These are phyloP conservation scores for Trametes polyzona DNA, from an alignment of 1,284 basidiomycete species.

Conservation along the genomic window DNA sequence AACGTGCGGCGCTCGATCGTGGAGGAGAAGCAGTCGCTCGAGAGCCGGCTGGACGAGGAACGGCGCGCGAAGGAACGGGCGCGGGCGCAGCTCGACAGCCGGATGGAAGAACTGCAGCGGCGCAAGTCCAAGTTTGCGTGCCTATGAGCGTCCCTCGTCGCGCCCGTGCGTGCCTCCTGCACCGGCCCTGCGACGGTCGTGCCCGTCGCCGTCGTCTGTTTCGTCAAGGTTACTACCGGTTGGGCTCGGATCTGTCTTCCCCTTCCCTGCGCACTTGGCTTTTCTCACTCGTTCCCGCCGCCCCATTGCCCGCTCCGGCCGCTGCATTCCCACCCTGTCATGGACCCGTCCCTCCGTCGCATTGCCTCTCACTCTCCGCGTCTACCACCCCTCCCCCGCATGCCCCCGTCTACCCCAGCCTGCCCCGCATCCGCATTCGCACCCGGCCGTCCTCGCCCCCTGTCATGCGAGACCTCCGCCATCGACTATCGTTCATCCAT, in stretches of 20 bases:
- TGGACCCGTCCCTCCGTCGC: background rate
- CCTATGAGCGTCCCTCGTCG: slow-evolving; percentile 39
- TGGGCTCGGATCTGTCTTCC: slow-evolving; percentile 1
- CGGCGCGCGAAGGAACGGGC: slow-evolving; percentile 81
- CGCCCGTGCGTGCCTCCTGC: background rate
- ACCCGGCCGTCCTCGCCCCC: slow-evolving; percentile 11
- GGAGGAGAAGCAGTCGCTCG: slow-evolving; percentile 84
- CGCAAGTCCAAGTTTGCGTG: slow-evolving; percentile 88
- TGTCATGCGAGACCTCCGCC: slow-evolving; percentile 3
- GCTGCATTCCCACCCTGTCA: slow-evolving; percentile 4
- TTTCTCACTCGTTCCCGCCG: background rate
- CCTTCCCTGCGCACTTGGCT: background rate
- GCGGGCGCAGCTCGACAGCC: slow-evolving; percentile 79
- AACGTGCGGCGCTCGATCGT: slow-evolving; percentile 78
- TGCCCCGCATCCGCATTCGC: slow-evolving; percentile 20
- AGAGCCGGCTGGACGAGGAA: slow-evolving; percentile 81
- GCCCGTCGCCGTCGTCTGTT: background rate
- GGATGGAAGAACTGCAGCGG: slow-evolving; percentile 82
- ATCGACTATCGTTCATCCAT: background rate
- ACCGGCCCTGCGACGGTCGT: background rate
- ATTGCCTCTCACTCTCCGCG: slow-evolving; percentile 1
- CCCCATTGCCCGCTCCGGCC: background rate
- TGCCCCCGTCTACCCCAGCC: no score
- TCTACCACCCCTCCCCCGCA: slow-evolving; percentile 13
- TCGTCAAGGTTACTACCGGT: background rate